Percentiles rank a stretch among this genome's conserved stretches.
These are phyloP conservation scores for Globisporangium cylindrosporum DNA, from an alignment of 352 stramenopile genomes.

Conservation along the genomic window DNA sequence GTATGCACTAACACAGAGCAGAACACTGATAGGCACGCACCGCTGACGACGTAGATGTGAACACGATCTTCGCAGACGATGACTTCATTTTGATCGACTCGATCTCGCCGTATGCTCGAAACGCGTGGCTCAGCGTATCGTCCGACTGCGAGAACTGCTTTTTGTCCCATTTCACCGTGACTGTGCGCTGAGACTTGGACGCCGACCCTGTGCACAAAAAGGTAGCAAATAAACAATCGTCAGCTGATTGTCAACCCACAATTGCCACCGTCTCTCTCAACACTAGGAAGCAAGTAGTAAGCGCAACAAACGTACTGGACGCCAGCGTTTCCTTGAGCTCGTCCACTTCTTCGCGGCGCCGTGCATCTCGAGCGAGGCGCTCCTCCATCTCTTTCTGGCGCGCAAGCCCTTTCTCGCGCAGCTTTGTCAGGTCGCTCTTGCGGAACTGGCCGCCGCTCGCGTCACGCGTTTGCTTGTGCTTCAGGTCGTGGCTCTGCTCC, in stretches of 20 bases:
- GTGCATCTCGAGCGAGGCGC: slow-evolving; percentile 38
- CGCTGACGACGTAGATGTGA: slow-evolving; percentile 41
- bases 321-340: slow-evolving; percentile 21
- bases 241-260: neutral
- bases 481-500: slow-evolving; percentile 43
- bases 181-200: slow-evolving; percentile 63
- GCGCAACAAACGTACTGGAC: neutral
- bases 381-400: slow-evolving; percentile 57
- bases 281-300: neutral
- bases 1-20: neutral
- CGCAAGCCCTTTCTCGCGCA: slow-evolving; percentile 51
- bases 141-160: slow-evolving; percentile 70
- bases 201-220: slow-evolving; percentile 9
- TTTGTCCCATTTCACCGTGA: slow-evolving; percentile 80
- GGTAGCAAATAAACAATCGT: neutral
- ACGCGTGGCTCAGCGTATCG: slow-evolving; percentile 54
- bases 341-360: slow-evolving; percentile 34
- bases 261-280: neutral
- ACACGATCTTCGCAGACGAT: slow-evolving; percentile 65
- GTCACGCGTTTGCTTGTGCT: slow-evolving; percentile 27
- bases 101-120: slow-evolving; percentile 66
- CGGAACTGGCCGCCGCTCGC: slow-evolving; percentile 21
- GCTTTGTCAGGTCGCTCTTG: slow-evolving; percentile 48
- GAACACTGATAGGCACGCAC: slow-evolving; percentile 15
- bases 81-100: slow-evolving; percentile 69